Evolutionary conservation across 2,329 filamentous ascomycete genomes (phyloP).

Genomic region (Venturia asperata): DNA sequence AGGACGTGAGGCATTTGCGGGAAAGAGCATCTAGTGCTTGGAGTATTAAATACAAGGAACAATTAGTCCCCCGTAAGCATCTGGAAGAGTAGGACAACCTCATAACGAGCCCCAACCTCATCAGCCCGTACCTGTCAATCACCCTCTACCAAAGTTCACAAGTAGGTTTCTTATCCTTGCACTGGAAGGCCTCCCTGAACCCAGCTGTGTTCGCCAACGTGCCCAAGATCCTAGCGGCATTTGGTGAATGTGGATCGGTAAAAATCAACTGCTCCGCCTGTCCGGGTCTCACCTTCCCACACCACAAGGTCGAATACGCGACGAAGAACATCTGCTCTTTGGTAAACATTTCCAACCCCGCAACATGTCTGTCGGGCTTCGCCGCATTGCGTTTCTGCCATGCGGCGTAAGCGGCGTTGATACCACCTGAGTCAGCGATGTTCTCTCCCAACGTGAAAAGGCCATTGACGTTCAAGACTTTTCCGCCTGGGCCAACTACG

Average conservation of each 20-base stretch:
- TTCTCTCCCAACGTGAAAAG: slow-evolving; percentile 60
- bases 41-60: too few relatives aligned
- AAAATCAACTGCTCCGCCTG: slow-evolving; percentile 51
- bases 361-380: slow-evolving; percentile 29
- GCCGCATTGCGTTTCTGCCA: slow-evolving; percentile 53
- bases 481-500: slow-evolving; percentile 49
- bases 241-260: slow-evolving; percentile 53
- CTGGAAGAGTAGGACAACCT: too few relatives aligned
- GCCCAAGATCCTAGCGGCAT: slow-evolving; percentile 48
- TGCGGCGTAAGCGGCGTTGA: slow-evolving; percentile 55
- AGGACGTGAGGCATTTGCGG: too few relatives aligned
- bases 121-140: background rate
- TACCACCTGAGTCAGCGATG: slow-evolving; percentile 64
- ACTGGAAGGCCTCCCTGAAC: slow-evolving; percentile 63
- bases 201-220: slow-evolving; percentile 60
- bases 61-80: too few relatives aligned
- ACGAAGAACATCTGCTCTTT: slow-evolving; percentile 66
- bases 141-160: slow-evolving; percentile 61
- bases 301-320: slow-evolving; percentile 59
- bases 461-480: slow-evolving; percentile 54
- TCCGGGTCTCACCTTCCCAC: slow-evolving; percentile 55
- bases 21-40: too few relatives aligned
- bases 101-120: background rate
- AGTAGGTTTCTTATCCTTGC: slow-evolving; percentile 54
- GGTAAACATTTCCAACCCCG: slow-evolving; percentile 51